A percentile compares a stretch with the other conserved stretches of the same genome.
These are phyloP conservation scores for Nannochloris sp. DNA, from an alignment of 139 green algal species.

Conservation along the genomic window DNA sequence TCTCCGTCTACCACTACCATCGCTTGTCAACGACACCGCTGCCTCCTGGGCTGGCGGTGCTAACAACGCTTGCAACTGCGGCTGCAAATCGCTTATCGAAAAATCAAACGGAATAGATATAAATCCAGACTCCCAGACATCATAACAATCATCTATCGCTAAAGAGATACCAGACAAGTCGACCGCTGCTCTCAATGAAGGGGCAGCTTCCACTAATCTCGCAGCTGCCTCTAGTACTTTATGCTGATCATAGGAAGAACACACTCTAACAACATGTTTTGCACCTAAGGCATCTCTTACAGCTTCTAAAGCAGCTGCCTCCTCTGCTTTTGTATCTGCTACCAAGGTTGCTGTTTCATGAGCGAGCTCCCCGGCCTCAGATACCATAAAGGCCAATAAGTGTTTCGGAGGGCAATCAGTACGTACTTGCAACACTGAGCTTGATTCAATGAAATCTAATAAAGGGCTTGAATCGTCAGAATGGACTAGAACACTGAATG, in stretches of 20 bases:
- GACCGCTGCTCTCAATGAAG: slow-evolving; percentile 53
- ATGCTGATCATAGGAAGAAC: slow-evolving; percentile 33
- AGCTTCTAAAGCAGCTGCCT: slow-evolving; percentile 29
- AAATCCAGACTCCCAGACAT: slow-evolving; percentile 88
- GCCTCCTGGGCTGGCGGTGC: neutral
- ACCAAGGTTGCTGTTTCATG: slow-evolving; percentile 32
- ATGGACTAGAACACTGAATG: slow-evolving; percentile 76
- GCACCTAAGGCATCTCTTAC: slow-evolving; percentile 37
- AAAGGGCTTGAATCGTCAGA: slow-evolving; percentile 47
- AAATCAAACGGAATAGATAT: slow-evolving; percentile 91
- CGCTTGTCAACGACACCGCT: neutral
- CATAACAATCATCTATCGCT: slow-evolving; percentile 87
- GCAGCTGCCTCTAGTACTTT: slow-evolving; percentile 53
- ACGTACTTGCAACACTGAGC: slow-evolving; percentile 77
- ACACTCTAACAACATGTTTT: slow-evolving; percentile 51
- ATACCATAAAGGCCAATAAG: slow-evolving; percentile 68
- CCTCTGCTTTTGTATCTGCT: slow-evolving; percentile 23
- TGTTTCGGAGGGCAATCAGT: slow-evolving; percentile 64
- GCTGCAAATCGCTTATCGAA: slow-evolving; percentile 43
- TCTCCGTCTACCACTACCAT: neutral
- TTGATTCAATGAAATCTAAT: slow-evolving; percentile 64
- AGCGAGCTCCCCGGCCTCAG: slow-evolving; percentile 39
- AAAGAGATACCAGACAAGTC: slow-evolving; percentile 60
- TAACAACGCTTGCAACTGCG: slow-evolving; percentile 47
- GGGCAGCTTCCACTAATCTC: slow-evolving; percentile 66